These are phyloP conservation scores for Aspergillus saccharolyticus DNA, from an alignment of 495 filamentous ascomycete genomes.

Conservation along the genomic window DNA sequence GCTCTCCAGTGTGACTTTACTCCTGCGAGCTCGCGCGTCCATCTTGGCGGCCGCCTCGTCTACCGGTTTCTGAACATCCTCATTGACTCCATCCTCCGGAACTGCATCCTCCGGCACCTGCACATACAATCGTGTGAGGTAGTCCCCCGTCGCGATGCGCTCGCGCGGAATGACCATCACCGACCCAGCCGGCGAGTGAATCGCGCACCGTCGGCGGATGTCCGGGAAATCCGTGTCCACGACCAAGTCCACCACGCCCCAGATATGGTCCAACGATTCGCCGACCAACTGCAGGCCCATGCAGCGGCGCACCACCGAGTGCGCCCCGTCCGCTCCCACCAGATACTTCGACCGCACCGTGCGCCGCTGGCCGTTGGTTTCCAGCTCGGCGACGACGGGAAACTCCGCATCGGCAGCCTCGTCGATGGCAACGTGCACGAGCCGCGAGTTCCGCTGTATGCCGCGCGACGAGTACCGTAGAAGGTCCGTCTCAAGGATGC, in stretches of 20 bases:
- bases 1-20: slow-evolving; percentile 36
- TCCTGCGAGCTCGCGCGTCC: slow-evolving; percentile 30
- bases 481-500: slow-evolving; percentile 54
- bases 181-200: slow-evolving; percentile 61
- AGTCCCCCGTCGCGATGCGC: slow-evolving; percentile 45
- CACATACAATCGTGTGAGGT: slow-evolving; percentile 65
- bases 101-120: slow-evolving; percentile 37
- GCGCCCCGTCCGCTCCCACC: slow-evolving; percentile 64
- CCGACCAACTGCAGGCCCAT: slow-evolving; percentile 57
- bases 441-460: slow-evolving; percentile 47
- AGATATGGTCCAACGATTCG: slow-evolving; percentile 60
- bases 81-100: slow-evolving; percentile 6
- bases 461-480: slow-evolving; percentile 45
- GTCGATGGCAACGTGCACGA: slow-evolving; percentile 52
- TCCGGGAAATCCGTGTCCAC: slow-evolving; percentile 68
- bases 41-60: slow-evolving; percentile 18
- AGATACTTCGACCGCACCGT: slow-evolving; percentile 58
- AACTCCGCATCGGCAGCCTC: slow-evolving; percentile 53
- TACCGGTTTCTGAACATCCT: slow-evolving; percentile 10
- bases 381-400: slow-evolving; percentile 29
- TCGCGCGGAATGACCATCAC: slow-evolving; percentile 72
- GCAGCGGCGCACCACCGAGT: slow-evolving; percentile 53
- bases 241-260: slow-evolving; percentile 62
- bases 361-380: slow-evolving; percentile 42
- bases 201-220: slow-evolving; percentile 60